A percentile compares a stretch with the other conserved stretches of the same genome.
phyloP scores from a whole-genome alignment of 208 protist genomes.

The Strigomonas culicis region DNA sequence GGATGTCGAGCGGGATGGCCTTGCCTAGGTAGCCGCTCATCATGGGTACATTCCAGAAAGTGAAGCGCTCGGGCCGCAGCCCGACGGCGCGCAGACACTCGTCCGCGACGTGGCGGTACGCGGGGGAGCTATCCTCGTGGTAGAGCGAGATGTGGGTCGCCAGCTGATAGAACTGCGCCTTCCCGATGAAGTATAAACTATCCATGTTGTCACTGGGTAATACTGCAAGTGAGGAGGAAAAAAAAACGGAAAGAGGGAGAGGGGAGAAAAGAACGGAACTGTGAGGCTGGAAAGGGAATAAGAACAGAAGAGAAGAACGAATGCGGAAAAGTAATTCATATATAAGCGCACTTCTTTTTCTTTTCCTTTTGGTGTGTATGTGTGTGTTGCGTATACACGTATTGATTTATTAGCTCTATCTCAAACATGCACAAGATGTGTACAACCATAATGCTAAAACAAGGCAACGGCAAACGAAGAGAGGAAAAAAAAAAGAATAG shows the following conservation, averaged over 20 bases:
- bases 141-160: slow-evolving; percentile 76
- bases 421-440: neutral
- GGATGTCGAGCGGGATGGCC: slow-evolving; percentile 66
- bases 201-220: slow-evolving; percentile 37
- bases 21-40: slow-evolving; percentile 68
- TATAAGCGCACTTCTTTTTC: neutral
- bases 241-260: slow-evolving; percentile 7
- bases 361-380: slow-evolving; percentile 8
- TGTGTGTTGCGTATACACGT: neutral
- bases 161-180: slow-evolving; percentile 78
- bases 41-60: slow-evolving; percentile 69
- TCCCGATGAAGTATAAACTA: slow-evolving; percentile 59
- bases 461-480: neutral
- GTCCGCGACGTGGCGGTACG: slow-evolving; percentile 42
- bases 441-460: neutral
- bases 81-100: slow-evolving; percentile 32
- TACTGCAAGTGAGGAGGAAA: neutral
- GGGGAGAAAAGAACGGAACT: neutral
- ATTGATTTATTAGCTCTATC: neutral
- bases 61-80: slow-evolving; percentile 40
- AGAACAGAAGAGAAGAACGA: neutral
- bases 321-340: neutral
- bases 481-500: slow-evolving; percentile 2
- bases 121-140: slow-evolving; percentile 61
- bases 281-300: neutral